Conservation (phyloP, 176 grass and related monocot genomes). For the Coix lacrymajobi region DNA sequence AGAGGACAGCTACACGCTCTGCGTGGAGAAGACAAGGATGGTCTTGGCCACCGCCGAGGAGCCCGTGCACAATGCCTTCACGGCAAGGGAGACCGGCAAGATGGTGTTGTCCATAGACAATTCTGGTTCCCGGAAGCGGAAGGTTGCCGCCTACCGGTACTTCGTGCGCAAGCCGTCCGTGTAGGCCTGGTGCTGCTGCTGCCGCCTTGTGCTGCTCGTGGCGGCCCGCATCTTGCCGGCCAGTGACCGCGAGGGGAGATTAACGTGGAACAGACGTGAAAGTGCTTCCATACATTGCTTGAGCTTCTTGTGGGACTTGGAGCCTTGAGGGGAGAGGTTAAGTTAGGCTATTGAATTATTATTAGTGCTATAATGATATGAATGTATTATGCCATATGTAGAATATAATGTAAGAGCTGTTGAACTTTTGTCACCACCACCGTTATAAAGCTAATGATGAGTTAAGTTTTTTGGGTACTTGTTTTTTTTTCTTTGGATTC, state of each 20-base stretch:
- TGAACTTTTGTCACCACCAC: conserved; percentile 25
- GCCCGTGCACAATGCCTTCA: conserved; percentile 76
- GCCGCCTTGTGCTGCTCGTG: too few relatives aligned
- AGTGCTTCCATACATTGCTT: neutral
- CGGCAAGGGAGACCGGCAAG: conserved; percentile 75
- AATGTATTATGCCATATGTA: conserved; percentile 48
- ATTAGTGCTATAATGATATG: conserved; percentile 35
- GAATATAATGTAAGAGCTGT: conserved; percentile 50
- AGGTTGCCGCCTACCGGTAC: conserved; percentile 93
- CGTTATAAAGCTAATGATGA: conserved; percentile 48
- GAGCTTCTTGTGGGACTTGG: neutral
- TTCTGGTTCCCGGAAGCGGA: conserved; percentile 69
- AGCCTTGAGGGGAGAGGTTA: neutral
- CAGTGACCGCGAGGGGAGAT: neutral
- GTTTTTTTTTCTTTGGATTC: neutral
- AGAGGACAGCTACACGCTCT: conserved; percentile 68
- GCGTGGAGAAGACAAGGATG: conserved; percentile 70
- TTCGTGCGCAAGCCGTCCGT: conserved; percentile 71
- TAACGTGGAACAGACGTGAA: neutral
- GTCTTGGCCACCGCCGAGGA: conserved; percentile 51
- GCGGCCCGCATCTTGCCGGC: conserved; percentile 17
- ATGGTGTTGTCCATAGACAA: conserved; percentile 95
- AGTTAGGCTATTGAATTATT: conserved; percentile 30
- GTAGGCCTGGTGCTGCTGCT: neutral
- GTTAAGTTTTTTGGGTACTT: conserved; percentile 23